Conservation (phyloP, 2,329 filamentous ascomycete genomes). For the Tolypocladium endophyticum region DNA sequence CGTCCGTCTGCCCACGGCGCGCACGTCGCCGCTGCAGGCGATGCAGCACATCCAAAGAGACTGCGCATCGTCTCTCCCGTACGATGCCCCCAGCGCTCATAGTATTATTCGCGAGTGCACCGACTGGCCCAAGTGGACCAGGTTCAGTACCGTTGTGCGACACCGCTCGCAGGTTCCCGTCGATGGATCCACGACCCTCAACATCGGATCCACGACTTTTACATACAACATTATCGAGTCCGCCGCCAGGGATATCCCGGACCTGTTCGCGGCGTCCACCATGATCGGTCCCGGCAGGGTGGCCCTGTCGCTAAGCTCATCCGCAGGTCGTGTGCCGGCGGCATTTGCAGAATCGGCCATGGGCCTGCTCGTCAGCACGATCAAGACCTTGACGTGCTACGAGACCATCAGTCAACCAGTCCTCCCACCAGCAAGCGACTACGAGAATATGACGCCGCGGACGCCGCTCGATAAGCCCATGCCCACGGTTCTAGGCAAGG, state of each 20-base stretch:
- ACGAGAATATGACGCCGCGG: conserved; percentile 21
- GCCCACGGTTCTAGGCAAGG: not conserved
- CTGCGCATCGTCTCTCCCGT: conserved; percentile 32
- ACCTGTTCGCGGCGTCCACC: conserved; percentile 34
- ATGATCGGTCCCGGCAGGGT: conserved; percentile 23
- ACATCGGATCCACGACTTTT: conserved; percentile 34
- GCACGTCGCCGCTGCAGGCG: conserved; percentile 36
- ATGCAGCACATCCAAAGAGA: conserved; percentile 39
- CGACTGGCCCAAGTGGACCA: conserved; percentile 41
- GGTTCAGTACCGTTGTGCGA: conserved; percentile 43
- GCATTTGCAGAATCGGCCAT: conserved; percentile 34
- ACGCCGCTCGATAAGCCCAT: conserved; percentile 26
- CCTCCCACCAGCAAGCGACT: conserved; percentile 30
- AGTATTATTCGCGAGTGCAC: conserved; percentile 45
- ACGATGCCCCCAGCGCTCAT: conserved; percentile 39
- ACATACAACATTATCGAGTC: conserved; percentile 31
- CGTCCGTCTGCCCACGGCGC: conserved; percentile 30
- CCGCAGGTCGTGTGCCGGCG: conserved; percentile 29
- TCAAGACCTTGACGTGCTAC: conserved; percentile 33
- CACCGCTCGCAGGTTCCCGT: conserved; percentile 24
- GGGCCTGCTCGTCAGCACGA: conserved; percentile 31
- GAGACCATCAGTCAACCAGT: conserved; percentile 35
- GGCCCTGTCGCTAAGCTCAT: conserved; percentile 34
- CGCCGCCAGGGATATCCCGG: conserved; percentile 28
- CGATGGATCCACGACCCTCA: conserved; percentile 29